Base-by-base conservation (phyloP, 2,329 filamentous ascomycete species). In the Scedosporium boydii region DNA sequence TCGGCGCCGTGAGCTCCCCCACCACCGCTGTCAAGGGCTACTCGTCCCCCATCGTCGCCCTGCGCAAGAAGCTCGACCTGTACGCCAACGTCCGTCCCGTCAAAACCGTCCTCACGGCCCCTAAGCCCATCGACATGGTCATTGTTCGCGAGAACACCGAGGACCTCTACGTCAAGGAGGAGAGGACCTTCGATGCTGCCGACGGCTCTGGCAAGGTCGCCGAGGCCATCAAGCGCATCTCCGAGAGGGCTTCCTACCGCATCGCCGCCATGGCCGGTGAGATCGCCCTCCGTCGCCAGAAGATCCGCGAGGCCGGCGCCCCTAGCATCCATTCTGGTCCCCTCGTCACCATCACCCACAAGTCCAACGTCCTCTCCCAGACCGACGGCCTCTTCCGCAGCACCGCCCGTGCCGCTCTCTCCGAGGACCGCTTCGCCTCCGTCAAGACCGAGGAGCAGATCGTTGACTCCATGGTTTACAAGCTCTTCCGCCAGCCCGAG, bases 61-160 rank as follows among this genome's bases (percentile, higher is more conserved):
- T 99, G 68, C 91, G 95, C 80, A 99, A 98, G 82, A 87, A 87
- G 71, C 87, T 99, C 68, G 88, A 95, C 75, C 87, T 99, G 63
- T 99, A 96, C 78, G 95, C 95, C 79, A 99, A 99, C 74, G 93
- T 99, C 59, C 90, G 95, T 44, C 93, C 93, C 61, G 95, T 98
- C 75, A 97, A 97, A 81, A 89, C 89, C 56, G 85, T 91, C 66
- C 72, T 80, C 65, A 88, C 85, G 41, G 83, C 85, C 62, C 68
- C 76, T 56, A 83, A 81, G 70, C 88, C 89, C 66, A 92, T 97
- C 71, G 95, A 99, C 78, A 88, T 99, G 75, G 95, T 99, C 71
- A 99, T 98, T 70, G 95, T 98, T 62, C 90, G 95, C 67, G 95
- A 99, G 78, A 99, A 99, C 81, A 99, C 95, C 38, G 95, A 99